phyloP scores from a whole-genome alignment of 176 grass and related monocot genomes.

The Pharus latifolius region DNA sequence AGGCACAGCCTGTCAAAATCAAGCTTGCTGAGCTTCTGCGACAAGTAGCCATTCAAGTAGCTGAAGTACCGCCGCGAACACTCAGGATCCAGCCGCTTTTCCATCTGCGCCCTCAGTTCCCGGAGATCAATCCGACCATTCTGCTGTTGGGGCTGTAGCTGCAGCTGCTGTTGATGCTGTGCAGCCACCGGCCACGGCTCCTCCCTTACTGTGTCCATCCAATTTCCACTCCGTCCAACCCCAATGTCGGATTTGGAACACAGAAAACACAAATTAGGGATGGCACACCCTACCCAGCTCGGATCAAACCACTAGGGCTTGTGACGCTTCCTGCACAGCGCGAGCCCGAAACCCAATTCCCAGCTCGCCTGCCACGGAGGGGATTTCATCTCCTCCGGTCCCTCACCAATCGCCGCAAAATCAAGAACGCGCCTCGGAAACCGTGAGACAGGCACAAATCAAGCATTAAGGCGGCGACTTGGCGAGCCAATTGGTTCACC shows the following conservation, averaged over 20 bases:
- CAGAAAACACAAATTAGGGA: conserved; percentile 7
- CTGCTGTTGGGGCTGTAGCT: conserved; percentile 17
- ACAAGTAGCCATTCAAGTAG: conserved; percentile 59
- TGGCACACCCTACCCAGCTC: conserved; percentile 8
- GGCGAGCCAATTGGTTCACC: conserved; percentile 18
- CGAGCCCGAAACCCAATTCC: conserved; percentile 31
- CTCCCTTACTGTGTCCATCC: conserved; percentile 40
- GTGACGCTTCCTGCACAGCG: conserved; percentile 57
- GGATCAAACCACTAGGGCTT: conserved; percentile 63
- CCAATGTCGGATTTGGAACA: not conserved
- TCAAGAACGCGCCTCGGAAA: not conserved
- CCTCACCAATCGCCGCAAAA: conserved; percentile 26
- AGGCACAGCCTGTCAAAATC: conserved; percentile 66
- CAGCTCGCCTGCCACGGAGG: conserved; percentile 42
- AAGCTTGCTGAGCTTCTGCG: conserved; percentile 60
- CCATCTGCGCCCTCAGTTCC: conserved; percentile 54
- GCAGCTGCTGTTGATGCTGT: conserved; percentile 18
- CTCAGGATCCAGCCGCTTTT: conserved; percentile 48
- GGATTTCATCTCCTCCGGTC: conserved; percentile 56
- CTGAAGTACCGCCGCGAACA: conserved; percentile 43
- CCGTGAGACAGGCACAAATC: conserved; percentile 10
- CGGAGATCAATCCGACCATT: conserved; percentile 55
- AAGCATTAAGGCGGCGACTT: conserved; percentile 8
- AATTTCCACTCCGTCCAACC: conserved; percentile 20
- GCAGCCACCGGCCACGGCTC: conserved; percentile 32